Evolutionary conservation across 208 protist species (phyloP).

Genomic region (Balamuthia mandrillaris): DNA sequence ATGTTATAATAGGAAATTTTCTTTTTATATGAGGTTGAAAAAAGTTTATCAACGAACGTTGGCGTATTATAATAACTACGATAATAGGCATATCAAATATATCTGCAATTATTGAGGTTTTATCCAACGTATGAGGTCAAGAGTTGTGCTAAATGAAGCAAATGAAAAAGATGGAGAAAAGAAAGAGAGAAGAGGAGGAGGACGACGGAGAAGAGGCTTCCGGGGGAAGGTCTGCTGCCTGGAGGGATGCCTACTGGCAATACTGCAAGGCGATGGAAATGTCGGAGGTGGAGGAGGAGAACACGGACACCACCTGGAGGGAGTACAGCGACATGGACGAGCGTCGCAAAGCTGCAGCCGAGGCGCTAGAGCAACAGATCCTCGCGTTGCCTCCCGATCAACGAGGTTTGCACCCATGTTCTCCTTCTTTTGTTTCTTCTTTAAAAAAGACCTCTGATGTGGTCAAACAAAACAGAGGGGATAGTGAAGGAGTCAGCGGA

Average conservation of each 20-base stretch:
- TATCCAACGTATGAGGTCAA: no score
- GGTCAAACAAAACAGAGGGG: neutral
- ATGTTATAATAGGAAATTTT: no score
- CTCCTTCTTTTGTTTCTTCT: neutral
- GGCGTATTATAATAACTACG: no score
- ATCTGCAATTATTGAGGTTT: no score
- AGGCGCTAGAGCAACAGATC: neutral
- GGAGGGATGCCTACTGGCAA: neutral
- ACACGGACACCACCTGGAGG: neutral
- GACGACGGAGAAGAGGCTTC: neutral
- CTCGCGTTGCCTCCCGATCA: neutral
- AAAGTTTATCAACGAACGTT: no score
- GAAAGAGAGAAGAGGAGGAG: neutral
- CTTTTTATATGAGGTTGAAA: no score
- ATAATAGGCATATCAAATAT: no score
- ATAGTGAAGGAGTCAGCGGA: neutral
- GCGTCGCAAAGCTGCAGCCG: neutral
- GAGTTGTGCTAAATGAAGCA: neutral
- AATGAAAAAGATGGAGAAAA: neutral
- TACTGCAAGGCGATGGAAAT: neutral
- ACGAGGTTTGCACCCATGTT: neutral
- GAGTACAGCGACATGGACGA: no score
- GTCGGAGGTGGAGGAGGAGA: neutral
- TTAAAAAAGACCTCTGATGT: neutral
- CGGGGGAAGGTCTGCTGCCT: neutral